A percentile compares a stretch with the other conserved stretches of the same genome.
These are phyloP conservation scores for Termitomyces eurrhizus DNA, from an alignment of 768 basidiomycete species.

Conservation along the genomic window DNA sequence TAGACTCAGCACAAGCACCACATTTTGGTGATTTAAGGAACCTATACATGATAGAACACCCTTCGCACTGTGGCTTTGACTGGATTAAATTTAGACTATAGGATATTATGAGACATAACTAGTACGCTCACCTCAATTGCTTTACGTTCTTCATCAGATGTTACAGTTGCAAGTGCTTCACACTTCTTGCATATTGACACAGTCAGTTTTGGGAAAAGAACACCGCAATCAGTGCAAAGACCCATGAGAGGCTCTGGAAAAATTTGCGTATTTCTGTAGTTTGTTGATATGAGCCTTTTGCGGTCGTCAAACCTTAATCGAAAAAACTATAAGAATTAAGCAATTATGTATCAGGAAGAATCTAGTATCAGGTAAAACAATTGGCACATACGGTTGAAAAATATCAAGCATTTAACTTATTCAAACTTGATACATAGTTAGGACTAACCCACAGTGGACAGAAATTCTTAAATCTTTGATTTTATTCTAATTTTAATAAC, in stretches of 20 bases:
- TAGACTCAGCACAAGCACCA: not conserved
- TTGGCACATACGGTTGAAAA: too few species aligned
- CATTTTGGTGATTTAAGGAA: not conserved
- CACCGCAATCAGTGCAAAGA: not conserved
- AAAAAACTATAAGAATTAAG: not conserved
- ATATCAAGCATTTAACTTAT: too few species aligned
- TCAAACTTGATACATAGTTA: too few species aligned
- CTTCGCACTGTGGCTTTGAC: conserved; percentile 3
- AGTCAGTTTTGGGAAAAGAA: not conserved
- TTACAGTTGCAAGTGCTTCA: not conserved
- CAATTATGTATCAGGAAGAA: not conserved
- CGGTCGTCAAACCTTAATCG: not conserved
- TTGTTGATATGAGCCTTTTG: not conserved
- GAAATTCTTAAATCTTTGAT: too few species aligned
- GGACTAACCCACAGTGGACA: too few species aligned
- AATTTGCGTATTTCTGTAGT: not conserved
- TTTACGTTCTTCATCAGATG: not conserved
- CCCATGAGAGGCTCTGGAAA: not conserved
- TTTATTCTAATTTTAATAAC: too few species aligned
- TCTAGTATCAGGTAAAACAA: too few species aligned
- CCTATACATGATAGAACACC: not conserved
- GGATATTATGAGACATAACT: not conserved
- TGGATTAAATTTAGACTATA: not conserved
- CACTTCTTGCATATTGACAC: not conserved
- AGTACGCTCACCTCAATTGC: not conserved